Evolutionary conservation across 2,329 filamentous ascomycete species (phyloP).

Genomic region (Colletotrichum australisinense): DNA sequence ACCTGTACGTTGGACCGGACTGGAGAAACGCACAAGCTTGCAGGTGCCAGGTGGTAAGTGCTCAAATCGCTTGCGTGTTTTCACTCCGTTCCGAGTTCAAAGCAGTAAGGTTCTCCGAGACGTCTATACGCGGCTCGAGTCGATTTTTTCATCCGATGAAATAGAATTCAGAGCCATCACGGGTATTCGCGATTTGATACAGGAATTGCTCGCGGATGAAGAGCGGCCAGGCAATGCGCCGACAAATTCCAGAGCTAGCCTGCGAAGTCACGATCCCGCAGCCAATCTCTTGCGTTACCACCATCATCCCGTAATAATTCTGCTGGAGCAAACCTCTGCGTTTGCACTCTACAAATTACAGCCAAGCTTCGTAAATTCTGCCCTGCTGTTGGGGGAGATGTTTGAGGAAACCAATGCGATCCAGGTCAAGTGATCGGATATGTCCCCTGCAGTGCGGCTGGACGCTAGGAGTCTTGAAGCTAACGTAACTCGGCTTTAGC

Average conservation of each 20-base stretch:
- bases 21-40: no score
- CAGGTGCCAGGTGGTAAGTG: no score
- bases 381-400: background rate
- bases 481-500: conserved; percentile 2
- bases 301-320: no score
- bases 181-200: background rate
- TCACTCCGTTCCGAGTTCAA: no score
- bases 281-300: background rate
- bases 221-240: background rate
- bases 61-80: no score
- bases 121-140: no score
- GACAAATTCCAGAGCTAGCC: background rate
- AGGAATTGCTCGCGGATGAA: background rate
- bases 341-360: background rate
- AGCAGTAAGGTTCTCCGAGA: no score
- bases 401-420: background rate
- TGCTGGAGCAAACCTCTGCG: no score
- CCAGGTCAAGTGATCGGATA: background rate
- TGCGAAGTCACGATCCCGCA: background rate
- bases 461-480: conserved; percentile 13
- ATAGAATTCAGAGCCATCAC: background rate
- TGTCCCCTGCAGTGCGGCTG: conserved; percentile 33
- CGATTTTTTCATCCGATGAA: background rate
- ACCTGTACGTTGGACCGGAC: no score
- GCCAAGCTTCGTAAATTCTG: background rate